Evolutionary conservation across 2,329 filamentous ascomycete species (phyloP), one percentile per base, ranked within the genome.

Genomic region (Colletotrichum spaethianum): DNA sequence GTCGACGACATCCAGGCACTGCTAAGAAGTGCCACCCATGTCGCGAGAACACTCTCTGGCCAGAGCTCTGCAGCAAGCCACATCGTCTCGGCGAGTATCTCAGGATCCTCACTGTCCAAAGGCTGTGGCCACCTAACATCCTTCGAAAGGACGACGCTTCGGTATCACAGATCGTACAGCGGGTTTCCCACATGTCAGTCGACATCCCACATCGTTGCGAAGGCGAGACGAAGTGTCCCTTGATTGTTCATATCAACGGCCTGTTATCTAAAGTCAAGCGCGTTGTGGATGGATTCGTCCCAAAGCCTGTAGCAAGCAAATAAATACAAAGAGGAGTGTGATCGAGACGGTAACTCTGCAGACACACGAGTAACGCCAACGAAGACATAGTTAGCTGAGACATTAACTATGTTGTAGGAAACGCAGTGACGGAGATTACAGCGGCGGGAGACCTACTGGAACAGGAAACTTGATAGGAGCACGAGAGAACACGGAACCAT

Each of bases 81-180:
- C 55, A 63, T 26, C 61, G 61, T 4, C 23, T 70, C n/a, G 61
- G 67, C 33, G 20, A 59, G 33, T 70, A 70, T 36, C 9, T 70
- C 26, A 46, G 23, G 16, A 28, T 48, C 28, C 61, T 70, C 8
- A 4, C 20, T 4, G 31, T 18, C 23, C 16, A 60, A 31, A 50
- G 20, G 3, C 8, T 70, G 4, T 70, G 67, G 67, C 67, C 67
- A 1, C 18, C 16, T 20, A 3, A 0, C 18, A 12, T 26, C 2
- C 23, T 53, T 18, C 9, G 0, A 12, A 28, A 38, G 4, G n/a
- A 65, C 7, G n/a, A 44, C 18, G 20, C 33, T 12, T 42, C 42
- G 4, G 20, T 70, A 12, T 59, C 53, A 12, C 7, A 5, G 11
- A n/a, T 70, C 23, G 14, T 42, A 20, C 38, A 52, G 36, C 53